Percentiles rank a stretch among this genome's conserved stretches.
These are phyloP conservation scores for Talaromyces islandicus DNA, from an alignment of 2,329 filamentous ascomycete species.

Conservation along the genomic window DNA sequence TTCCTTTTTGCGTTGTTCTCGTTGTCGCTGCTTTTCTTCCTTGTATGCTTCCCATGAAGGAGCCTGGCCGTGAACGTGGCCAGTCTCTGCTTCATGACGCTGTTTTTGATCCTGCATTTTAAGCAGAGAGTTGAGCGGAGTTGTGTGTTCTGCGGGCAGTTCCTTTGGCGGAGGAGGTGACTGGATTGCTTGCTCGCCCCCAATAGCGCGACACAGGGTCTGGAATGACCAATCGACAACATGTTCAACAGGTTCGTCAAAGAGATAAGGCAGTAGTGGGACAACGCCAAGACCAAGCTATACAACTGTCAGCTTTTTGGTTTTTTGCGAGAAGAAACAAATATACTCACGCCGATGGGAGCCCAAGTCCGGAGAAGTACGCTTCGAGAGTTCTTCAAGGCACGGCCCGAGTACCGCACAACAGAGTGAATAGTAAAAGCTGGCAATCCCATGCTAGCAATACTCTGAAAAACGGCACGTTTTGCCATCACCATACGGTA, in stretches of 20 bases:
- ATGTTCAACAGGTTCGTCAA: constrained; percentile 88
- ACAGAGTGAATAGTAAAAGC: constrained; percentile 92
- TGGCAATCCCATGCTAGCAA: constrained; percentile 90
- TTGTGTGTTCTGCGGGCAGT: constrained; percentile 11
- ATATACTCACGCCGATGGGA: constrained; percentile 75
- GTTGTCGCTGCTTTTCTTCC: constrained; percentile 21
- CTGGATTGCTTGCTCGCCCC: constrained; percentile 55
- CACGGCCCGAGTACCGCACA: constrained; percentile 78
- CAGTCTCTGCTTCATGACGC: constrained; percentile 8
- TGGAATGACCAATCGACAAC: constrained; percentile 89
- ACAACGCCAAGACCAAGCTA: constrained; percentile 65
- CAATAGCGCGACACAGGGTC: constrained; percentile 67
- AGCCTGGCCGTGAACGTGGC: constrained; percentile 8
- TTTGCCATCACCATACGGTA: constrained; percentile 88
- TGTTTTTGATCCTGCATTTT: constrained; percentile 16
- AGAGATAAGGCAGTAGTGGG: constrained; percentile 75
- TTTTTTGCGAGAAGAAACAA: no score
- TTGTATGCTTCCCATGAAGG: constrained; percentile 31
- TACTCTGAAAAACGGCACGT: constrained; percentile 78
- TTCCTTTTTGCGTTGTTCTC: constrained; percentile 20
- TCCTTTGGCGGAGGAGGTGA: constrained; percentile 21
- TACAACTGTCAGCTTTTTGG: background rate
- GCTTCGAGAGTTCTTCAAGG: constrained; percentile 79
- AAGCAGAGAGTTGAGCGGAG: constrained; percentile 18
- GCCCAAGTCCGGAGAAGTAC: constrained; percentile 71